Conservation (phyloP, 192 early-diverging fungal species). For the Linnemannia zychae region DNA sequence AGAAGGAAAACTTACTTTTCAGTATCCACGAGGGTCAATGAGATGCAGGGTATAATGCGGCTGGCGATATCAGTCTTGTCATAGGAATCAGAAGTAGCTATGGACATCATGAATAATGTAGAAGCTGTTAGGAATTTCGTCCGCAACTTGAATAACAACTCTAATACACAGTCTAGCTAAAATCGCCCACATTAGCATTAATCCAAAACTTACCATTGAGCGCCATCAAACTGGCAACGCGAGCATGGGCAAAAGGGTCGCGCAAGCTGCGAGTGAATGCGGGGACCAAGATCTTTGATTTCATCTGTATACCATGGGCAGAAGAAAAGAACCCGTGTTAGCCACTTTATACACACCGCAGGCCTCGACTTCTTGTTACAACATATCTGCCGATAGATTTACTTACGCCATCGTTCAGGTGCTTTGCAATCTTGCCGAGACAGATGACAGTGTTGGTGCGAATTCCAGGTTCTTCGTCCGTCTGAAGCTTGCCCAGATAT, state of each 20-base stretch:
- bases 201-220: conserved; percentile 56
- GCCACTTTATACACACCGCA: neutral
- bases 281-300: conserved; percentile 83
- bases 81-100: conserved; percentile 80
- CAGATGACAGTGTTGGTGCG: conserved; percentile 97
- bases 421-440: conserved; percentile 89
- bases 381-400: neutral
- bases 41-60: conserved; percentile 81
- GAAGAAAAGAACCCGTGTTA: neutral
- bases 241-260: conserved; percentile 91
- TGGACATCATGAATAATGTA: neutral
- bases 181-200: neutral
- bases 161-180: neutral
- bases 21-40: conserved; percentile 77
- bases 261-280: conserved; percentile 86
- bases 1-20: conserved; percentile 70
- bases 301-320: conserved; percentile 63
- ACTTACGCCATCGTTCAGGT: conserved; percentile 80
- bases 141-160: neutral
- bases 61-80: conserved; percentile 79
- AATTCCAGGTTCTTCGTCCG: conserved; percentile 95
- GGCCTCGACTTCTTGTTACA: too few relatives aligned
- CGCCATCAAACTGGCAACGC: conserved; percentile 89
- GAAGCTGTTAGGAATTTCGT: neutral
- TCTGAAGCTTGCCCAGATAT: conserved; percentile 90